Base-by-base conservation (phyloP, 257 asterid species). In the Ilex aquifolium region DNA sequence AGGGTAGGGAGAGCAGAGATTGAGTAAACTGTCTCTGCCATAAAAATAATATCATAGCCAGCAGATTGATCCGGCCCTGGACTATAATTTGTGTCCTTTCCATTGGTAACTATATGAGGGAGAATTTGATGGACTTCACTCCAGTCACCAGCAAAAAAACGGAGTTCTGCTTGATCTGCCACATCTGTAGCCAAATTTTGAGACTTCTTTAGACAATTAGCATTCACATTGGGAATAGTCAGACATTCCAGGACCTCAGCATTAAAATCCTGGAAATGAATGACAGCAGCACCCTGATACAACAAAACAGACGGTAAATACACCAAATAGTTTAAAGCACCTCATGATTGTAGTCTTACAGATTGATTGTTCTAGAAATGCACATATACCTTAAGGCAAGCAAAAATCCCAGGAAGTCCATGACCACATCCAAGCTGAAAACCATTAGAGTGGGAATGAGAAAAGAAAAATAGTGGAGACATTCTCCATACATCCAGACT, bases 341-440 rank as follows among this genome's bases (percentile, higher is more conserved):
- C 14, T 49, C 54, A 11, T 49, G 54, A 49, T 49, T 63, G 39
- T 66, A 32, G 46, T 65, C 15, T 54, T 13, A 39, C 68, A 16
- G 60, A 53, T 31, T 12, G 14, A 66, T 57, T 65, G 53, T 32
- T 4, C 53, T 31, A 57, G 60, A 8, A 55, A 29, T 44, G 14
- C 75, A 52, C 31, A 42, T 63, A 67, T 69, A 92, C 99, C 94
- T 83, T 76, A 11, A 79, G 79, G 84, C 90, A 83, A 61, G 94
- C 80, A 72, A 77, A 87, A 39, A 90, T 84, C 55, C 99, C 97
- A 57, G 99, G 99, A 70, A 93, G 97, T 65, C 99, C 99, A 76
- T 93, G 99, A 65, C 99, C 99, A 73, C 99, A 93, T 69, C 99
- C 99, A 53, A 93, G 95, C 99, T 92, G 88, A 72, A 73, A 79